Percentiles rank a stretch among this genome's conserved stretches.
Evolutionary conservation across 2,329 filamentous ascomycete species (phyloP).

Genomic region (Ophiostoma piceae): DNA sequence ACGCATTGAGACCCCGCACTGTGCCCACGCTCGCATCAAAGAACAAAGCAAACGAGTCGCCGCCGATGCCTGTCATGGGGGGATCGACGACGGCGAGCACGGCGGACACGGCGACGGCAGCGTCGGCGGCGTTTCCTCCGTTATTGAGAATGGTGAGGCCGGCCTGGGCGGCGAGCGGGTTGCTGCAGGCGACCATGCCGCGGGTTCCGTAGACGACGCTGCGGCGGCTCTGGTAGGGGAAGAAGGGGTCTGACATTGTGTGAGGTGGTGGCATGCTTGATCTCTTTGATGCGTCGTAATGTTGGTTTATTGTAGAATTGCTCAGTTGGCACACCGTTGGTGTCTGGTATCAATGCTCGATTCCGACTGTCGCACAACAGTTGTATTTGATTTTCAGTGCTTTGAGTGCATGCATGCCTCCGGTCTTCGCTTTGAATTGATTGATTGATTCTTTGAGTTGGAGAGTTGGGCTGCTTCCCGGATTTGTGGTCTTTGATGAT

Average conservation of each 20-base stretch:
- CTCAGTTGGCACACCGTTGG: too few species aligned
- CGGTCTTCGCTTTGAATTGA: not conserved
- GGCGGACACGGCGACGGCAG: constrained; percentile 82
- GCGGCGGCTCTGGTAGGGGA: constrained; percentile 58
- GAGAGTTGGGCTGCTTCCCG: not conserved
- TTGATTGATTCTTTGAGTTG: not conserved
- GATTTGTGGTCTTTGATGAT: constrained; percentile 6
- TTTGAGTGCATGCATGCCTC: not conserved
- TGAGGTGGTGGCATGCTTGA: too few species aligned
- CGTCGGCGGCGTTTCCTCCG: constrained; percentile 90
- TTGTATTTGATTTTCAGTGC: too few species aligned
- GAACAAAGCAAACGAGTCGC: constrained; percentile 90
- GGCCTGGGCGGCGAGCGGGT: constrained; percentile 80
- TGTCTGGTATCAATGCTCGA: too few species aligned
- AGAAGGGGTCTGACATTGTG: constrained; percentile 25
- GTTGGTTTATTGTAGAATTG: too few species aligned
- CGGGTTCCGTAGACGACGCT: constrained; percentile 89
- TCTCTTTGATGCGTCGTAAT: too few species aligned
- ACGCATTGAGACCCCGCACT: constrained; percentile 84
- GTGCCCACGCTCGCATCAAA: constrained; percentile 76
- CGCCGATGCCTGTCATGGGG: constrained; percentile 82
- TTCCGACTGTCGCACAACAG: too few species aligned
- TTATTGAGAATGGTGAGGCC: constrained; percentile 73
- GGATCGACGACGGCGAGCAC: constrained; percentile 91
- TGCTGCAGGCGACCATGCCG: constrained; percentile 82